Evolutionary conservation across 2,329 filamentous ascomycete species (phyloP).

Genomic region (Exserohilum turcica): DNA sequence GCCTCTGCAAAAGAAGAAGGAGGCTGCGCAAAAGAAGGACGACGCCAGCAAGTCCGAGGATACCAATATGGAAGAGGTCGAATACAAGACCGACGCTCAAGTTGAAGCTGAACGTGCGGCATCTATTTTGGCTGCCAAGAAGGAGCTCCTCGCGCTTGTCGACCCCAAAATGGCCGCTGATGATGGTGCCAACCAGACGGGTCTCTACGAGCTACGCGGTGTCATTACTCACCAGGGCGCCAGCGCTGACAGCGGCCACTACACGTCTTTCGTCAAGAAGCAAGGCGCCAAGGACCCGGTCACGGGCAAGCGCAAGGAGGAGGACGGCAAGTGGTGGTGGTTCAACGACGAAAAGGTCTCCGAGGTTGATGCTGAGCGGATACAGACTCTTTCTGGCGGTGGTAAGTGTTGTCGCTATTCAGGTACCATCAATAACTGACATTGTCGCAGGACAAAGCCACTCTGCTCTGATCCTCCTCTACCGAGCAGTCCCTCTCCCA

Average conservation of each 20-base stretch:
- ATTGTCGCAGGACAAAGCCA: constrained; percentile 67
- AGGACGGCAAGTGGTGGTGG: constrained; percentile 99
- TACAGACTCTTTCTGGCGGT: constrained; percentile 85
- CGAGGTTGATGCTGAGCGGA: constrained; percentile 89
- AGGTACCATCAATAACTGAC: constrained; percentile 19
- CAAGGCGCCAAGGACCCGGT: constrained; percentile 71
- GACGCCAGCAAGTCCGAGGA: constrained; percentile 64
- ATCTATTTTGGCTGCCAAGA: constrained; percentile 78
- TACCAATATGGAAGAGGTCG: constrained; percentile 71
- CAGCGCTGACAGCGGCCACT: constrained; percentile 96
- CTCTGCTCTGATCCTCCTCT: constrained; percentile 79
- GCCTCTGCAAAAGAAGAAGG: constrained; percentile 57
- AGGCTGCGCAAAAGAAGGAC: constrained; percentile 50
- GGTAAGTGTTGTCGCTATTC: constrained; percentile 57
- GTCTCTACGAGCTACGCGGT: constrained; percentile 90
- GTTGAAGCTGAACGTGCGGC: constrained; percentile 83
- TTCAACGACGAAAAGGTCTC: constrained; percentile 98
- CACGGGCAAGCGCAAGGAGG: constrained; percentile 76
- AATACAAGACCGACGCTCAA: constrained; percentile 92
- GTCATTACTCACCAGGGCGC: constrained; percentile 96
- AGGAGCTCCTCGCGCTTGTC: constrained; percentile 81
- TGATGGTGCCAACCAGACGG: constrained; percentile 86
- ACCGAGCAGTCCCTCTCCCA: constrained; percentile 74
- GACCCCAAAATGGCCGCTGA: constrained; percentile 75
- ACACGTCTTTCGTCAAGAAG: constrained; percentile 98